phyloP scores from a whole-genome alignment of 2,329 filamentous ascomycete species.

The Remersonia thermophila region DNA sequence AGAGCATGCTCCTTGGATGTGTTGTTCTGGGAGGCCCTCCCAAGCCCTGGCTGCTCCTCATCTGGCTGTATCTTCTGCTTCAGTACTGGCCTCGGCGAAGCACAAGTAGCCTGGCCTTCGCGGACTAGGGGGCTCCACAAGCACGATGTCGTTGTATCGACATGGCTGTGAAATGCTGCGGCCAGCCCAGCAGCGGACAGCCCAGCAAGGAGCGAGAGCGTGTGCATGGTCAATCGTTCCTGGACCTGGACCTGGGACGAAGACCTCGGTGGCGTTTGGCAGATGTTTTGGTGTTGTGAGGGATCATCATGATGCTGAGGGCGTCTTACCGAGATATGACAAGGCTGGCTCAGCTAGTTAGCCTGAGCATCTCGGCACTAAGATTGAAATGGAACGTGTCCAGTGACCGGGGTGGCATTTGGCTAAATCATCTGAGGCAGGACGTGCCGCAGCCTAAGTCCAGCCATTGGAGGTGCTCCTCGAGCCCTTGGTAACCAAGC shows the following conservation, averaged over 20 bases:
- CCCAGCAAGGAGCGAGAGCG: background rate
- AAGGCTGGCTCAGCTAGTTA: too few species aligned
- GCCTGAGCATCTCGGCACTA: too few species aligned
- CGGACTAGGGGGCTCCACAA: background rate
- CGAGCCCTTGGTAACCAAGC: background rate
- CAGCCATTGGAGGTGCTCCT: background rate
- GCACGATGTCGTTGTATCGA: background rate
- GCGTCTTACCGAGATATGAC: too few species aligned
- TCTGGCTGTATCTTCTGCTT: background rate
- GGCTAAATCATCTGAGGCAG: constrained; percentile 5
- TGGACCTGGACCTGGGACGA: too few species aligned
- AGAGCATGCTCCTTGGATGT: background rate
- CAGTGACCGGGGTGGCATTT: constrained; percentile 1
- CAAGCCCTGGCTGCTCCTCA: background rate
- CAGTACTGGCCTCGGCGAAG: background rate
- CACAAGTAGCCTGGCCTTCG: constrained; percentile 1
- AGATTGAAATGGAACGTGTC: constrained; percentile 1
- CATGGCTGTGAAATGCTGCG: background rate
- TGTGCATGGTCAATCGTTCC: background rate
- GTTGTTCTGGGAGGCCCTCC: background rate
- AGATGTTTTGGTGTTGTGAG: too few species aligned
- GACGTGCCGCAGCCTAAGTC: constrained; percentile 1
- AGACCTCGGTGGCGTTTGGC: too few species aligned
- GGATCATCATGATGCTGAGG: too few species aligned
- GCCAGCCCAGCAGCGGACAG: background rate